Base-by-base conservation (phyloP, 192 early-diverging fungal species). In the Mortierella hygrophila region DNA sequence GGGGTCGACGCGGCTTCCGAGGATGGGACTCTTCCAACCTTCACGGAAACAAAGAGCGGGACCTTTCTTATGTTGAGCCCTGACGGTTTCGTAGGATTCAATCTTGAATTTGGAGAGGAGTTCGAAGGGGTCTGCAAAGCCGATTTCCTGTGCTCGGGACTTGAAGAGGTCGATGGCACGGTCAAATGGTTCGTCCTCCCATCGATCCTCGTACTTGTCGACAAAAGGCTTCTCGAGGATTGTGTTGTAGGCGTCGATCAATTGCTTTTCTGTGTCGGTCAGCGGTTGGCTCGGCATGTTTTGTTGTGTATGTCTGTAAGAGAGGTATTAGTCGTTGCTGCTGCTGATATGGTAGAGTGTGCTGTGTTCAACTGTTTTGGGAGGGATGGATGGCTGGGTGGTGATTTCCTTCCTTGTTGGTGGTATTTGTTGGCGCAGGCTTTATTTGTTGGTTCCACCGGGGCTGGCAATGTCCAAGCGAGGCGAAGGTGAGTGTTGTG, bases 161-260 rank as follows among this genome's bases (percentile, higher is more conserved):
- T 85, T 85, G 84, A 86, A 86, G 8, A 78, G 84, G 49, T 86
- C 84, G 20, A 86, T 60, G n/a, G 84, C 84, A 2, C 84, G 84
- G 41, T 86, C 84, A 75, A 86, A 86, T 21, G 84, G 74, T 32
- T 86, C 84, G 70, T 86, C 84, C 41, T 81, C 70, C 84, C 84
- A 86, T 68, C 70, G 72, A 32, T 86, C 84, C 79, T 86, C 84
- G 70, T 81, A 86, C 76, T 80, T 86, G 76, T 86, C 79, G n/a
- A 78, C 74, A 52, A 86, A 86, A 37, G 84, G 84, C 37, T 86
- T 81, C 29, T 78, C 68, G 38, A 86, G 79, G 76, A 86, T 86
- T 2, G 68, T 86, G 42, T 70, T 86, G 76, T 86, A 86, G 49
- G 84, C 79, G 60, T 86, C 84, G 54, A 86, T 79, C 55, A 86